phyloP scores from a whole-genome alignment of 306 rosid genomes.

The Cajanus cajan region DNA sequence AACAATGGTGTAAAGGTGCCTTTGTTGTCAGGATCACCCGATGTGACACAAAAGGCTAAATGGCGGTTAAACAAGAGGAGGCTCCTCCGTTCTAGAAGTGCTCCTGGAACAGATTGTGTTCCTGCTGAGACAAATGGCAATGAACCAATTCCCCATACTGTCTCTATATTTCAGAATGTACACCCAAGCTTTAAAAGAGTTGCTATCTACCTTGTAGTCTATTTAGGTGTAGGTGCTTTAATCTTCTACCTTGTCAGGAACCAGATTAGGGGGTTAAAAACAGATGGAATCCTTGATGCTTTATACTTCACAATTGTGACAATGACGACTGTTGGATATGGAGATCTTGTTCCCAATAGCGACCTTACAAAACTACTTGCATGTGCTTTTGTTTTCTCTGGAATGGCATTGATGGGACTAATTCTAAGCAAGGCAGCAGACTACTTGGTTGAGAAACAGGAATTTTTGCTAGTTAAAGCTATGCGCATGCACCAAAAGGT shows the following conservation, averaged over 20 bases:
- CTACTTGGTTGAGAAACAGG: constrained; percentile 51
- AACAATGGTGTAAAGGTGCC: constrained; percentile 40
- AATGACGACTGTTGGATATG: constrained; percentile 60
- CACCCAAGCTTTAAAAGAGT: constrained; percentile 42
- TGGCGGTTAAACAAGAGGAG: constrained; percentile 38
- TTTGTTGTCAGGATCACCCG: constrained; percentile 29
- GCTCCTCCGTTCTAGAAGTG: constrained; percentile 51
- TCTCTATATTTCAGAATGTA: constrained; percentile 33
- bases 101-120: constrained; percentile 38
- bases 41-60: constrained; percentile 27
- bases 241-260: constrained; percentile 42
- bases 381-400: constrained; percentile 52
- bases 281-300: constrained; percentile 45
- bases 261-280: constrained; percentile 46
- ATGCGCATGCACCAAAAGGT: constrained; percentile 30
- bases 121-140: neutral
- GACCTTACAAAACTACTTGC: constrained; percentile 50
- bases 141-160: neutral
- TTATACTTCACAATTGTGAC: constrained; percentile 50
- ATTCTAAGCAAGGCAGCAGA: constrained; percentile 51
- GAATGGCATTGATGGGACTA: constrained; percentile 48
- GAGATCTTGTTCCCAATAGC: constrained; percentile 52
- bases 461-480: constrained; percentile 46
- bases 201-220: constrained; percentile 25
- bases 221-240: constrained; percentile 43